Percentiles rank a stretch among this genome's conserved stretches.
Conservation (phyloP, 2,329 filamentous ascomycete genomes). For the Alternaria hordeiaustralica region DNA sequence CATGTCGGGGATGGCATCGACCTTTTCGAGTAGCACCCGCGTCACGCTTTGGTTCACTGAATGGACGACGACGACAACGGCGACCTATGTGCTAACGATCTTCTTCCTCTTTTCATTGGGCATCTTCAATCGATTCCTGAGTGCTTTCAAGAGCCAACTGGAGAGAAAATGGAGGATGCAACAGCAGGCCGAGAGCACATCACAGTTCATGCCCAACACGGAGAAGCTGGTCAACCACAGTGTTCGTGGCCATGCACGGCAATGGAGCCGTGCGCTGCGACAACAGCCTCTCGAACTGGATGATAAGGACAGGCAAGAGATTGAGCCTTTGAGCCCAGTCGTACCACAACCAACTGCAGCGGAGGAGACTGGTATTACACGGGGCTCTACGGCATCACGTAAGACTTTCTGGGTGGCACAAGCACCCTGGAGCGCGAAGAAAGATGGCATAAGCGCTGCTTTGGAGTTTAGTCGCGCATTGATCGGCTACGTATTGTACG, state of each 20-base stretch:
- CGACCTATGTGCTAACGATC: constrained; percentile 32
- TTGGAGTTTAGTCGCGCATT: constrained; percentile 35
- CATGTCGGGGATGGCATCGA: constrained; percentile 31
- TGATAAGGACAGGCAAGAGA: constrained; percentile 19
- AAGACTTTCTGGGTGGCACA: constrained; percentile 26
- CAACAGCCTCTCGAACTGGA: constrained; percentile 13
- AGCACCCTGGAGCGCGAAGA: constrained; percentile 27
- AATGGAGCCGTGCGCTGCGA: constrained; percentile 22
- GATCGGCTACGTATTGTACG: constrained; percentile 40
- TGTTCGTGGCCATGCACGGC: constrained; percentile 10
- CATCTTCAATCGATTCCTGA: constrained; percentile 40
- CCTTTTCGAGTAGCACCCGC: constrained; percentile 34
- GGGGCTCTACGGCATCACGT: neutral
- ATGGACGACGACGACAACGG: constrained; percentile 37
- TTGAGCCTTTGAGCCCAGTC: constrained; percentile 25
- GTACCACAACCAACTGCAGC: neutral
- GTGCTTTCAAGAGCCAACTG: constrained; percentile 34
- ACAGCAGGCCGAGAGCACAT: neutral
- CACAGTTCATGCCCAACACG: neutral
- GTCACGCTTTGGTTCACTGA: constrained; percentile 38
- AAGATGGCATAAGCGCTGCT: constrained; percentile 24
- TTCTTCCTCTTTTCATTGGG: constrained; percentile 37
- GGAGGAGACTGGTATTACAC: neutral
- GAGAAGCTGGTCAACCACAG: constrained; percentile 1
- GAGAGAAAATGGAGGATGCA: constrained; percentile 26